Evolutionary conservation across 2,329 filamentous ascomycete genomes (phyloP).

Genomic region (Penicillium janthinellum): DNA sequence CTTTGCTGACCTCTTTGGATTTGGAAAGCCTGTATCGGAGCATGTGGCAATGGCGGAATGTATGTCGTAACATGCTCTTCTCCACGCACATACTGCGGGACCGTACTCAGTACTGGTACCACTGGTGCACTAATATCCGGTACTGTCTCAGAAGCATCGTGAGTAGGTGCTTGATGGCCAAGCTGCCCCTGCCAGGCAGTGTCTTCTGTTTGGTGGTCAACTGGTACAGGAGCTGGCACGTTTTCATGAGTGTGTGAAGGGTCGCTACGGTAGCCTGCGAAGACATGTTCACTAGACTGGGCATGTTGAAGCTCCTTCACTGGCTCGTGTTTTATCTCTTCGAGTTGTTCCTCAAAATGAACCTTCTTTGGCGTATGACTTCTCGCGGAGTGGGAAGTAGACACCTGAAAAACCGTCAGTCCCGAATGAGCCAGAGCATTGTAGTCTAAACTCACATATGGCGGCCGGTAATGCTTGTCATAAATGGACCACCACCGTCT

Average conservation of each 20-base stretch:
- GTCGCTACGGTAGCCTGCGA: background rate
- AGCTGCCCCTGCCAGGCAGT: background rate
- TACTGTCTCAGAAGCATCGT: background rate
- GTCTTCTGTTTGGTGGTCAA: background rate
- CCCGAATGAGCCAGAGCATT: background rate
- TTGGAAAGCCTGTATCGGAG: conserved; percentile 18
- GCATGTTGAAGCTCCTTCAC: conserved; percentile 9
- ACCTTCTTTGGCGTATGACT: background rate
- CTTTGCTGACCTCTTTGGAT: conserved; percentile 12
- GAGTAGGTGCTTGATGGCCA: conserved; percentile 1
- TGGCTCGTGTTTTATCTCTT: background rate
- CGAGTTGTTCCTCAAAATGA: background rate
- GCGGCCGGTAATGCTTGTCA: conserved; percentile 74
- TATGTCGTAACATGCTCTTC: conserved; percentile 46
- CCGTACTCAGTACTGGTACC: conserved; percentile 36
- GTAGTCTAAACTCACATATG: conserved; percentile 17
- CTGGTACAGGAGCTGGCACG: conserved; percentile 3
- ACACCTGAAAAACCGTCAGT: conserved; percentile 9
- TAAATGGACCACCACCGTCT: conserved; percentile 94
- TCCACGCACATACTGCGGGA: conserved; percentile 49
- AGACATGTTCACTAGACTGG: conserved; percentile 1
- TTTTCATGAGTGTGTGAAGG: conserved; percentile 4
- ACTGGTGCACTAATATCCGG: background rate
- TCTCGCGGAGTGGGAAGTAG: conserved; percentile 1
- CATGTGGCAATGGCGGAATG: conserved; percentile 24